These are phyloP conservation scores for Coccinonectria pachysandricola DNA, from an alignment of 2,329 filamentous ascomycete genomes.

Conservation along the genomic window DNA sequence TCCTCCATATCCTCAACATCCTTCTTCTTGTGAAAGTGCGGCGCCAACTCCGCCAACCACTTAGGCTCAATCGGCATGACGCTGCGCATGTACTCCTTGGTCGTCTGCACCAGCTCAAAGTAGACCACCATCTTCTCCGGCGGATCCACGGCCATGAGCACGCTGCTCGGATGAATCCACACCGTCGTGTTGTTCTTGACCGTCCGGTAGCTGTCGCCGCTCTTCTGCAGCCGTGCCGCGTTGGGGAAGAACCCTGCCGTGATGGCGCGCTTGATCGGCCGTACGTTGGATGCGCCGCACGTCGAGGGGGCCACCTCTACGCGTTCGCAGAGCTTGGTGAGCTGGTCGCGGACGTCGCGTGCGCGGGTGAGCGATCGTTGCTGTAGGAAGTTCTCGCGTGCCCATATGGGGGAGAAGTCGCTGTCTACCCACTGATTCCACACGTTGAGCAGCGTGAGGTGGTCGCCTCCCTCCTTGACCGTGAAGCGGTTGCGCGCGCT, in stretches of 20 bases:
- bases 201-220: slow-evolving; percentile 80
- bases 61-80: slow-evolving; percentile 74
- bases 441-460: slow-evolving; percentile 79
- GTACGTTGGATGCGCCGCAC: slow-evolving; percentile 58
- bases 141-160: slow-evolving; percentile 68
- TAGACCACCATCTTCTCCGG: slow-evolving; percentile 76
- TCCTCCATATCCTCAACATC: slow-evolving; percentile 77
- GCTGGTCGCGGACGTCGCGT: slow-evolving; percentile 84
- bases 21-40: slow-evolving; percentile 89
- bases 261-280: slow-evolving; percentile 75
- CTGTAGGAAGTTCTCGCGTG: slow-evolving; percentile 87
- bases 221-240: slow-evolving; percentile 70
- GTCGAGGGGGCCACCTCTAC: slow-evolving; percentile 71
- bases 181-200: slow-evolving; percentile 85
- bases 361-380: slow-evolving; percentile 82
- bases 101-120: slow-evolving; percentile 71
- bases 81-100: slow-evolving; percentile 86
- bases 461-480: slow-evolving; percentile 81
- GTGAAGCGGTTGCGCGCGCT: slow-evolving; percentile 83
- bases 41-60: slow-evolving; percentile 83
- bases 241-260: slow-evolving; percentile 93
- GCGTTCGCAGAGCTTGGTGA: slow-evolving; percentile 83
- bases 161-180: slow-evolving; percentile 81
- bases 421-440: slow-evolving; percentile 94
- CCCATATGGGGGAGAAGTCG: slow-evolving; percentile 81